Evolutionary conservation across 352 stramenopile species (phyloP).

Genomic region (Pythium folliculosum): DNA sequence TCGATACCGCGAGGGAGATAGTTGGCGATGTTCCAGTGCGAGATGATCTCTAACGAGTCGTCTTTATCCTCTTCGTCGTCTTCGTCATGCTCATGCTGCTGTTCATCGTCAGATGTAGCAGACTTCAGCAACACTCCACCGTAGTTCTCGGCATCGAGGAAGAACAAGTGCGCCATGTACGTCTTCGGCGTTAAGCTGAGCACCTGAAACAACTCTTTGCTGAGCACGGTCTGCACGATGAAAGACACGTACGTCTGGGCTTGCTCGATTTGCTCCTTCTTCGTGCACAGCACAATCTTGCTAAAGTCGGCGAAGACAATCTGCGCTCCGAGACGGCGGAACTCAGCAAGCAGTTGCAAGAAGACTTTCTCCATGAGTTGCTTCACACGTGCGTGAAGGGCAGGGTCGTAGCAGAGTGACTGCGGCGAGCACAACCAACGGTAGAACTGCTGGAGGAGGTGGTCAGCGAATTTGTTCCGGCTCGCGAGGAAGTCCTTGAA

Average conservation of each 20-base stretch:
- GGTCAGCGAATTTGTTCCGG: conserved; percentile 93
- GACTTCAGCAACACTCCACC: conserved; percentile 87
- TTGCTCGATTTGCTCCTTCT: conserved; percentile 73
- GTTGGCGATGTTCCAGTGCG: conserved; percentile 89
- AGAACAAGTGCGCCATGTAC: conserved; percentile 93
- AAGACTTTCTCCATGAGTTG: conserved; percentile 96
- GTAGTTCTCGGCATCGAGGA: conserved; percentile 96
- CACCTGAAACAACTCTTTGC: conserved; percentile 84
- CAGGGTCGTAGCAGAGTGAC: conserved; percentile 94
- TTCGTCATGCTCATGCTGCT: conserved; percentile 15
- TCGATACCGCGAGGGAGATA: conserved; percentile 83
- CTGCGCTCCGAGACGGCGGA: conserved; percentile 92
- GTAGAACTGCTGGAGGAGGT: conserved; percentile 96
- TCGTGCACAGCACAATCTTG: conserved; percentile 71
- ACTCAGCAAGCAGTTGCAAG: conserved; percentile 91
- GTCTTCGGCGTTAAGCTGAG: conserved; percentile 70
- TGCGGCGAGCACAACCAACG: conserved; percentile 92
- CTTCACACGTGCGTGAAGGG: conserved; percentile 93
- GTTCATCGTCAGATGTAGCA: conserved; percentile 27
- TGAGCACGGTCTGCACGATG: conserved; percentile 91
- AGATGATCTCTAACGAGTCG: conserved; percentile 59
- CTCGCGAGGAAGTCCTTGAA: conserved; percentile 92
- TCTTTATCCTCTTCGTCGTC: conserved; percentile 36
- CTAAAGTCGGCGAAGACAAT: conserved; percentile 92
- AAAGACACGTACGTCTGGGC: conserved; percentile 95